phyloP scores from a whole-genome alignment of 2,329 filamentous ascomycete genomes.

The Alternaria rosae region DNA sequence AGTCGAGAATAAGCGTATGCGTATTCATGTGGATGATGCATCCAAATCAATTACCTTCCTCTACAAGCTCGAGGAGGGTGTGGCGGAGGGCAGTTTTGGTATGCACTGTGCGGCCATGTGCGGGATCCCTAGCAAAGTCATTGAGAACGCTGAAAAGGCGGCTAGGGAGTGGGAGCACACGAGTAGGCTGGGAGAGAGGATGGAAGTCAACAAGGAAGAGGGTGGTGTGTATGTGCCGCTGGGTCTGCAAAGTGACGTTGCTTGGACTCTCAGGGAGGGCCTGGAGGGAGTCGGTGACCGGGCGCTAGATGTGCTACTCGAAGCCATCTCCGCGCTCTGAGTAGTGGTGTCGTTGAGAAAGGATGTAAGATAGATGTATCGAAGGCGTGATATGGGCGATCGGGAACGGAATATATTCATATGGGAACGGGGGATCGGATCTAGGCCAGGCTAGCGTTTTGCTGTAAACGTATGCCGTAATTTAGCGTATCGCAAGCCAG shows the following conservation, averaged over 20 bases:
- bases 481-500: constrained; percentile 2
- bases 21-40: constrained; percentile 88
- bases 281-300: constrained; percentile 55
- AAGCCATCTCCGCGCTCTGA: constrained; percentile 63
- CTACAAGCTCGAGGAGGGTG: constrained; percentile 91
- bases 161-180: constrained; percentile 96
- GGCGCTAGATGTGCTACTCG: constrained; percentile 64
- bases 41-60: constrained; percentile 92
- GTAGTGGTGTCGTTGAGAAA: neutral
- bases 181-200: constrained; percentile 83
- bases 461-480: constrained; percentile 1
- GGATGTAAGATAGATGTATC: neutral
- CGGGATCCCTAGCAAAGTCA: constrained; percentile 82
- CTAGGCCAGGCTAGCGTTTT: neutral
- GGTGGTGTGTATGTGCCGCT: constrained; percentile 82
- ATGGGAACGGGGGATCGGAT: neutral
- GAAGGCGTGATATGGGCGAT: neutral
- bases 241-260: constrained; percentile 86
- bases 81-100: constrained; percentile 95
- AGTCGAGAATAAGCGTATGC: constrained; percentile 86
- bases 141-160: constrained; percentile 85
- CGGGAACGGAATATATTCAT: constrained; percentile 5
- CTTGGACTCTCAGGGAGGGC: constrained; percentile 72
- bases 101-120: constrained; percentile 99
- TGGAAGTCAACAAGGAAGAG: constrained; percentile 74